These are phyloP conservation scores for Perkinsus marinus DNA, from an alignment of 169 alveolate genomes.

Conservation along the genomic window DNA sequence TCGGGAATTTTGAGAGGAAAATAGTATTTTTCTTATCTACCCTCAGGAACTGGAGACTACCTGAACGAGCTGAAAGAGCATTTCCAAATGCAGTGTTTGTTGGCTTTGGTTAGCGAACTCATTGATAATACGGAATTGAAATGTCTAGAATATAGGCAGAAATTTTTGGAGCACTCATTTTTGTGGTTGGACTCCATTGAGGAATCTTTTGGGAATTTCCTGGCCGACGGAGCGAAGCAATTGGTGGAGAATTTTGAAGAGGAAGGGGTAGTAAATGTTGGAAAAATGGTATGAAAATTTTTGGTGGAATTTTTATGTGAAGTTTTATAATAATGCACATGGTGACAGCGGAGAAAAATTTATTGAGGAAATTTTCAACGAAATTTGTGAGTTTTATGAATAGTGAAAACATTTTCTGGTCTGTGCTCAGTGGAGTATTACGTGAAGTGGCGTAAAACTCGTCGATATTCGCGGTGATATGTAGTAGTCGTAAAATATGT, in stretches of 20 bases:
- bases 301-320: slow-evolving; percentile 28
- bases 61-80: slow-evolving; percentile 65
- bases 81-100: slow-evolving; percentile 46
- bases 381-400: too few species aligned
- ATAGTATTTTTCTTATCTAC: too few species aligned
- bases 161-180: slow-evolving; percentile 61
- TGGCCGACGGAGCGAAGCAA: slow-evolving; percentile 51
- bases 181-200: slow-evolving; percentile 74
- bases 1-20: too few species aligned
- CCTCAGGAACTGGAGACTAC: slow-evolving; percentile 59
- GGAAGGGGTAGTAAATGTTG: background rate
- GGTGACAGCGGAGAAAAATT: too few species aligned
- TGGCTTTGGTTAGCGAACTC: slow-evolving; percentile 46
- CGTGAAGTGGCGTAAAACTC: too few species aligned
- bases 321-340: too few species aligned
- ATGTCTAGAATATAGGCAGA: slow-evolving; percentile 19
- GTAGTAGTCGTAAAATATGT: too few species aligned
- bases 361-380: too few species aligned
- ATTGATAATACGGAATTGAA: slow-evolving; percentile 29
- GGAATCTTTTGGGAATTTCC: slow-evolving; percentile 52
- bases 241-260: slow-evolving; percentile 12
- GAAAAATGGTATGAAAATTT: slow-evolving; percentile 15
- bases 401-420: too few species aligned
- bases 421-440: too few species aligned
- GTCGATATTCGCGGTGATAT: too few species aligned